phyloP scores from a whole-genome alignment of 352 stramenopile species.

The Nothophytophthora sp. region DNA sequence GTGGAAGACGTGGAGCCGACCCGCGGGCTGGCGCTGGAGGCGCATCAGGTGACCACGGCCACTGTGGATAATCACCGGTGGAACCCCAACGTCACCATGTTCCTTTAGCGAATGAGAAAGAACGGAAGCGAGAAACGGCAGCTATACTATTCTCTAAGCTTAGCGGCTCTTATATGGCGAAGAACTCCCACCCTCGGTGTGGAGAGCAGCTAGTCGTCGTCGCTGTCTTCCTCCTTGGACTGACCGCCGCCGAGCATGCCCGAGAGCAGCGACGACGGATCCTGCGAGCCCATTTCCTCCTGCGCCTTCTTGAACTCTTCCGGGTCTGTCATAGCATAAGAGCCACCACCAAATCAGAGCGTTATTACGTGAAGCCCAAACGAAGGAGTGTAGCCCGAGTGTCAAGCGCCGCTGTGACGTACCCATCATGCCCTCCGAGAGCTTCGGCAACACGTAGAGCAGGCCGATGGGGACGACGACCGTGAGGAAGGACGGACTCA shows the following conservation, averaged over 20 bases:
- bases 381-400: too few species aligned
- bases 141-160: constrained; percentile 25
- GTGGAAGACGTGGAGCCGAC: constrained; percentile 48
- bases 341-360: constrained; percentile 2
- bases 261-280: constrained; percentile 66
- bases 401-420: too few species aligned
- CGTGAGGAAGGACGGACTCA: constrained; percentile 84
- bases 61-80: constrained; percentile 66
- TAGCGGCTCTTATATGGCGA: too few species aligned
- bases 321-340: constrained; percentile 52
- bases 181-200: too few species aligned
- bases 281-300: constrained; percentile 76
- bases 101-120: constrained; percentile 56
- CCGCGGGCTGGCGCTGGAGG: constrained; percentile 33
- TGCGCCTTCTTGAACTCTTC: constrained; percentile 89
- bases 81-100: constrained; percentile 81
- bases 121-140: not conserved
- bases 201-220: constrained; percentile 54
- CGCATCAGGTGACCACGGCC: constrained; percentile 70
- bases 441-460: constrained; percentile 80
- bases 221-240: constrained; percentile 62
- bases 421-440: constrained; percentile 80
- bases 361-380: too few species aligned
- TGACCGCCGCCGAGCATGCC: constrained; percentile 74
- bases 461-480: constrained; percentile 75